Evolutionary conservation across 139 green algal species (phyloP), one percentile per base, ranked within the genome.

Genomic region (Edaphochlamys debaryana): DNA sequence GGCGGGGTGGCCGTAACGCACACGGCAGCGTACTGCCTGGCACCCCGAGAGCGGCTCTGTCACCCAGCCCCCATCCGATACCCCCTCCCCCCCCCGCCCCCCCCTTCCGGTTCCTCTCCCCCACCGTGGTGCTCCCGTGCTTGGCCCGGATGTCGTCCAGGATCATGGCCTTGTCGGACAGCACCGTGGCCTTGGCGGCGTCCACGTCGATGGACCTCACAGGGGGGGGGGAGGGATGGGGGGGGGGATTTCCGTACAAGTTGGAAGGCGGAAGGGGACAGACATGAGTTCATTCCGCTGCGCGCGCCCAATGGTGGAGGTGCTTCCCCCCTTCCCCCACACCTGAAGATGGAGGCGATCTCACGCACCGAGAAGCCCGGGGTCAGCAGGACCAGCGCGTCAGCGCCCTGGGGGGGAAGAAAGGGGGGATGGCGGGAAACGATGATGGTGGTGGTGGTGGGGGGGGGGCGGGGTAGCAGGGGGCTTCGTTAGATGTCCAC

Each of bases 341-440:
- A 79, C 72, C 72, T 69, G 54, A 80, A 80, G 38, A 80, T 80
- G 36, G 73, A 80, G 11, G 73, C 73, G 37, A 80, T 41, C 73
- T 80, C 73, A 0, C 73, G 73, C 0, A 62, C 58, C 29, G 38
- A 62, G 73, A 80, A 80, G 4, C 73, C 73, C 1, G 73, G 73
- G 3, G 73, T 80, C 73, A 80, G 40, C 73, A 80, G 73, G 37
- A 80, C 73, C 73, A 80, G 73, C 73, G 73, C 56, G 22, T 80
- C 73, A 1, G 73, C 73, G 38, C 73, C 73, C 72, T 79, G 23
- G 25, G 8, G 66, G 19, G 36, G 62, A 30, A 15, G 62, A 30
- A 67, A 38, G 62, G 29, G 62, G 62, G 62, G 25, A 15, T 27
- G 9, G 62, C 6, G 19, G n/a, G 62, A 40, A 67, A 67, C 52